These are phyloP conservation scores for Fusarium hostae DNA, from an alignment of 2,329 filamentous ascomycete genomes.

Conservation along the genomic window DNA sequence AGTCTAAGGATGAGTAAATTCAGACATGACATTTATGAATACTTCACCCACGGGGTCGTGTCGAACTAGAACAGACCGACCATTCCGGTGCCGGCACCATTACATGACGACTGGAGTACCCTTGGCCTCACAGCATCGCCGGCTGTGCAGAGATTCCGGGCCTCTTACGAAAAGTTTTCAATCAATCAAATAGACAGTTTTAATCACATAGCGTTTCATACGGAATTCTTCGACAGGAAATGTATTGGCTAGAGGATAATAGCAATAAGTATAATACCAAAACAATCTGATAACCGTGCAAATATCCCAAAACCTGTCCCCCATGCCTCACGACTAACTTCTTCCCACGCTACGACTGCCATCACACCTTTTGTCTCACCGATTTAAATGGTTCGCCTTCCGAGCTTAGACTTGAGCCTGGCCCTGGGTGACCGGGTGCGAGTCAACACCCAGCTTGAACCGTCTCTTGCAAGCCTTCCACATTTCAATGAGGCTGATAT, in stretches of 20 bases:
- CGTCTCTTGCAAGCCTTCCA: constrained; percentile 77
- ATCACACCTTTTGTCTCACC: background rate
- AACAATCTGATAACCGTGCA: constrained; percentile 42
- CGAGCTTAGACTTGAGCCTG: constrained; percentile 33
- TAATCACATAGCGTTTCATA: constrained; percentile 36
- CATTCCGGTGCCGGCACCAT: constrained; percentile 36
- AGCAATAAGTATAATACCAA: constrained; percentile 42
- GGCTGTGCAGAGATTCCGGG: constrained; percentile 18
- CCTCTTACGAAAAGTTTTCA: constrained; percentile 33
- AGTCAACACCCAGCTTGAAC: constrained; percentile 50
- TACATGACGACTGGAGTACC: constrained; percentile 18
- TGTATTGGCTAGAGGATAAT: constrained; percentile 47
- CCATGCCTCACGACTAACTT: constrained; percentile 9
- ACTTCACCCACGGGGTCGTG: background rate
- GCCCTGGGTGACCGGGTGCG: constrained; percentile 29
- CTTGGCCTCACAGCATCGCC: constrained; percentile 10
- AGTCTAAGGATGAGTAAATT: constrained; percentile 45
- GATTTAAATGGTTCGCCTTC: background rate
- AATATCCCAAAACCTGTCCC: constrained; percentile 48
- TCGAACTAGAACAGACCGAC: constrained; percentile 16
- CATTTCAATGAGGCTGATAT: constrained; percentile 70
- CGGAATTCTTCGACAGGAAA: constrained; percentile 42
- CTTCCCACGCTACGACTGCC: background rate
- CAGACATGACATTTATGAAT: background rate
- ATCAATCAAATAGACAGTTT: constrained; percentile 32